These are phyloP conservation scores for Hymenoscyphus infarciens DNA, from an alignment of 2,329 filamentous ascomycete genomes.

Conservation along the genomic window DNA sequence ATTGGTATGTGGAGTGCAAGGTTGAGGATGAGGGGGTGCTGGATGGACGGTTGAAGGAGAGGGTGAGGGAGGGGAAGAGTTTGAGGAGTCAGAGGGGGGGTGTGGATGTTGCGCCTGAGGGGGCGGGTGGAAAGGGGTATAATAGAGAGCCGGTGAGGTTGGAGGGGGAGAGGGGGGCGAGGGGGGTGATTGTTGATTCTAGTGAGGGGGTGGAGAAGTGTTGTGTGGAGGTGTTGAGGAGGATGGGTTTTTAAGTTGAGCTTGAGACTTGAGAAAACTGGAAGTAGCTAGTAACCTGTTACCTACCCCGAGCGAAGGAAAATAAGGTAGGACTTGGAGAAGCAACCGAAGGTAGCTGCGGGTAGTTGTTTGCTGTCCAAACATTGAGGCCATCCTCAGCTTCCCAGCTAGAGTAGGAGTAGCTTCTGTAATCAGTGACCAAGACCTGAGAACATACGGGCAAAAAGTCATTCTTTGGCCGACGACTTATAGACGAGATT, in stretches of 20 bases:
- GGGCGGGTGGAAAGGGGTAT: not conserved
- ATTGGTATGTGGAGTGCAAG: not conserved
- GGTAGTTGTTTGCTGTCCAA: too few relatives aligned
- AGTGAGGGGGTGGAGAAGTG: not conserved
- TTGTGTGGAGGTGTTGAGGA: not conserved
- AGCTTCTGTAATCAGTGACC: too few relatives aligned
- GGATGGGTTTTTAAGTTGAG: not conserved
- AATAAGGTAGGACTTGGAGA: too few relatives aligned
- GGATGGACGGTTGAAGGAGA: not conserved
- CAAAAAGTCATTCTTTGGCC: too few relatives aligned
- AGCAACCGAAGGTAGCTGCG: too few relatives aligned
- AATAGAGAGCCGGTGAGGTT: not conserved
- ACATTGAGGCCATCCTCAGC: too few relatives aligned
- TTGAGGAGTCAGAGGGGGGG: not conserved
- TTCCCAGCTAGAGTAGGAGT: too few relatives aligned
- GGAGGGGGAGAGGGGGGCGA: not conserved
- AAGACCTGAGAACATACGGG: too few relatives aligned
- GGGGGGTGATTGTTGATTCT: not conserved
- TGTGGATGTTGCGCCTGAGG: not conserved
- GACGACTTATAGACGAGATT: too few relatives aligned
- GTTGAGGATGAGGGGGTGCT: not conserved
- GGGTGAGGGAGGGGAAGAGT: not conserved
- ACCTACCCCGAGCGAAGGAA: too few relatives aligned
- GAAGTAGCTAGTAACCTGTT: too few relatives aligned
- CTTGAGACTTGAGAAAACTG: too few relatives aligned